Evolutionary conservation across 768 basidiomycete species (phyloP).

Genomic region (Austroboletus eburneus): DNA sequence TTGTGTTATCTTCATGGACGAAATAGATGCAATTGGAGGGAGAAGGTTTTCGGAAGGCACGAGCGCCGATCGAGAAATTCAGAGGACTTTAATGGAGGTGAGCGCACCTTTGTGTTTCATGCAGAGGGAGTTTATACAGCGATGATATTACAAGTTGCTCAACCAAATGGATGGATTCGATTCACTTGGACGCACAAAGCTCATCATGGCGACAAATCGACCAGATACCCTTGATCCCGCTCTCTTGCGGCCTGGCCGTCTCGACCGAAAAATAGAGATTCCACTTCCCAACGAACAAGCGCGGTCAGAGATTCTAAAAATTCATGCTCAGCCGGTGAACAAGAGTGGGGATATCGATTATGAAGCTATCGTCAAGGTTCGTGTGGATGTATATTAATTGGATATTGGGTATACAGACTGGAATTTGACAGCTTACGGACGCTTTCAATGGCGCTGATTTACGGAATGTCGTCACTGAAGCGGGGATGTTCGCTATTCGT

Average conservation of each 20-base stretch:
- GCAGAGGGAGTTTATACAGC: neutral
- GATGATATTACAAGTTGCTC: constrained; percentile 56
- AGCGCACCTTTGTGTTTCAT: constrained; percentile 7
- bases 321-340: constrained; percentile 90
- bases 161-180: constrained; percentile 99
- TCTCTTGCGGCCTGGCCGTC: constrained; percentile 88
- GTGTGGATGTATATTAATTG: too few relatives aligned
- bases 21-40: constrained; percentile 97
- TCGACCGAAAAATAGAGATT: constrained; percentile 97
- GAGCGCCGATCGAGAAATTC: constrained; percentile 97
- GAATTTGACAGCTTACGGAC: constrained; percentile 63
- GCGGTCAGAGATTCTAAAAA: constrained; percentile 94
- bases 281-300: constrained; percentile 97
- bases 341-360: constrained; percentile 96
- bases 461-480: constrained; percentile 91
- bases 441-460: constrained; percentile 96
- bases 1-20: constrained; percentile 98
- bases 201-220: constrained; percentile 99
- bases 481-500: constrained; percentile 98
- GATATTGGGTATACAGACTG: neutral
- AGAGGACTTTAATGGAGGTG: constrained; percentile 97
- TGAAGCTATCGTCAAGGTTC: constrained; percentile 94
- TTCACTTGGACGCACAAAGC: constrained; percentile 89
- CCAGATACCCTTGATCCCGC: constrained; percentile 98
- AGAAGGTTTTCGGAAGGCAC: constrained; percentile 90